A percentile compares a stretch with the other conserved stretches of the same genome.
phyloP scores from a whole-genome alignment of 768 basidiomycete species.

The Lentinula sp. region DNA sequence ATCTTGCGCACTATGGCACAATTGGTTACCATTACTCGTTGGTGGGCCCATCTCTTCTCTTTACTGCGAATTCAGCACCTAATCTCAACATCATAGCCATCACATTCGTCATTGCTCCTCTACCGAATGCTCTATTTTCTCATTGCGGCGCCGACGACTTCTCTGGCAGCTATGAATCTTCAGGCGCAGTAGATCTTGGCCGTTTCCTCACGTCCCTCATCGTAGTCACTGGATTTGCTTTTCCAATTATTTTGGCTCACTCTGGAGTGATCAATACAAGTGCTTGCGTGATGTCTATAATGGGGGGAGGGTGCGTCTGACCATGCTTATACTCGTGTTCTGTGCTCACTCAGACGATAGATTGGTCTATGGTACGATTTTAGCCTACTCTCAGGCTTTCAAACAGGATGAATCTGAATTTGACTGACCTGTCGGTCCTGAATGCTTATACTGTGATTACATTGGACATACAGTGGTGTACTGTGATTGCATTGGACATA shows the following conservation, averaged over 20 bases:
- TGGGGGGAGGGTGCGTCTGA: conserved; percentile 79
- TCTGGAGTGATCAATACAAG: conserved; percentile 79
- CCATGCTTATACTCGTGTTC: conserved; percentile 5
- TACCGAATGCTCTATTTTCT: conserved; percentile 93
- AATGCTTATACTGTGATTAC: not conserved
- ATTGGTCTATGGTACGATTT: conserved; percentile 85
- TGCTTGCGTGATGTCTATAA: conserved; percentile 91
- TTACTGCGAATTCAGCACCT: not conserved
- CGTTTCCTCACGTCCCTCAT: conserved; percentile 89
- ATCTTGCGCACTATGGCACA: conserved; percentile 91
- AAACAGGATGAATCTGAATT: conserved; percentile 79
- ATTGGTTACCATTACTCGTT: conserved; percentile 96
- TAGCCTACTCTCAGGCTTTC: conserved; percentile 83
- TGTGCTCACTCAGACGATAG: conserved; percentile 24
- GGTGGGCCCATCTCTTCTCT: conserved; percentile 47
- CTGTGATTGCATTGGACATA: not conserved
- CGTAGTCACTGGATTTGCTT: conserved; percentile 89
- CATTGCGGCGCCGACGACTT: conserved; percentile 84
- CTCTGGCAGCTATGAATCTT: conserved; percentile 63
- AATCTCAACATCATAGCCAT: conserved; percentile 51
- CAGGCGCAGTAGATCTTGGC: conserved; percentile 81
- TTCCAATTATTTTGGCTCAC: conserved; percentile 90
- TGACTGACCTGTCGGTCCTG: conserved; percentile 34
- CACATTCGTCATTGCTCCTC: conserved; percentile 90
- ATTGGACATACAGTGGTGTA: not conserved